Evolutionary conservation across 148 eudicot genomes (phyloP).

Genomic region (Camellia lanceoleosa): DNA sequence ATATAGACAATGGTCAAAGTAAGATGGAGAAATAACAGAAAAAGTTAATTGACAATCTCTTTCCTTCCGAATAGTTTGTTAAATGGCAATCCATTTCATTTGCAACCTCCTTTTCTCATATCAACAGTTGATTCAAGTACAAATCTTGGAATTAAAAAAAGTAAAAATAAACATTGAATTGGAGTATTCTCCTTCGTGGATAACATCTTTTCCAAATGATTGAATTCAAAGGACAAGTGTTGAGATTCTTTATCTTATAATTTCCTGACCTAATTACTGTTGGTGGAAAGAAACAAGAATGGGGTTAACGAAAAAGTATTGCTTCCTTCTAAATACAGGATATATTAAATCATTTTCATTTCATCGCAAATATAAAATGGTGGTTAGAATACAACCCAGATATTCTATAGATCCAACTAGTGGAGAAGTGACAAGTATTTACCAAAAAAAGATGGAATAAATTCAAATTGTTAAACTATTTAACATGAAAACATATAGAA

Average conservation of each 20-base stretch:
- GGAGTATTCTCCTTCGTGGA: not conserved
- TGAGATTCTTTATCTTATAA: no score
- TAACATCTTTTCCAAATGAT: not conserved
- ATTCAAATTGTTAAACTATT: not conserved
- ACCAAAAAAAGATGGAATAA: not conserved
- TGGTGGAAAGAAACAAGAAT: no score
- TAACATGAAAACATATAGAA: not conserved
- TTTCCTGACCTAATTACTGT: no score
- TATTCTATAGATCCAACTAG: not conserved
- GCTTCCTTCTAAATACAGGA: not conserved
- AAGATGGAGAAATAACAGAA: no score
- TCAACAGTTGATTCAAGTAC: slow-evolving; percentile 6
- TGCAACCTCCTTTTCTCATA: not conserved
- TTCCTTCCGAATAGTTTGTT: no score
- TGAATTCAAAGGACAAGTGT: not conserved
- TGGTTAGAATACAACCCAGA: not conserved
- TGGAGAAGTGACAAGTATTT: not conserved
- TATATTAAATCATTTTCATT: not conserved
- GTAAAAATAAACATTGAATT: not conserved
- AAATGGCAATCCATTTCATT: not conserved
- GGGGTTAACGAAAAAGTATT: not conserved
- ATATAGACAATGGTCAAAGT: no score
- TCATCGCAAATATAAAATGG: not conserved
- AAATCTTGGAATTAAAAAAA: not conserved
- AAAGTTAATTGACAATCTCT: no score